Percentiles rank a stretch among this genome's conserved stretches.
Conservation (phyloP, 192 early-diverging fungal genomes). For the Coemansia guatemalensis region DNA sequence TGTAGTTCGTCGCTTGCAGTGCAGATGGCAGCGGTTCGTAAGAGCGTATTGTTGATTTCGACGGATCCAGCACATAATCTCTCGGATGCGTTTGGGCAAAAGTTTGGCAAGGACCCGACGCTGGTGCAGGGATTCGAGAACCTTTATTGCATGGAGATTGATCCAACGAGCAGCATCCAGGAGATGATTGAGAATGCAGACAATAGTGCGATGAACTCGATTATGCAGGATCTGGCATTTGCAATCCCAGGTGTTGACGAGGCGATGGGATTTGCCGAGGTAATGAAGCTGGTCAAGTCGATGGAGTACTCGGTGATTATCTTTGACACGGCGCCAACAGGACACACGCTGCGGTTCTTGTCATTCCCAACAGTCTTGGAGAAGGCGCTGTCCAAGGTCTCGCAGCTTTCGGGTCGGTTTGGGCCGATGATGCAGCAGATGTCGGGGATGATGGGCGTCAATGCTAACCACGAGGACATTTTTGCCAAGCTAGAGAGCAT, state of each 20-base stretch:
- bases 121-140: slow-evolving; percentile 94
- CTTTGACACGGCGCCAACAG: slow-evolving; percentile 99
- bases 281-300: slow-evolving; percentile 99
- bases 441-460: slow-evolving; percentile 81
- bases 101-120: slow-evolving; percentile 95
- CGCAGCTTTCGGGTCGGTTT: slow-evolving; percentile 87
- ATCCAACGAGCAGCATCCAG: slow-evolving; percentile 95
- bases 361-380: slow-evolving; percentile 97
- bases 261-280: slow-evolving; percentile 99
- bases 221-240: slow-evolving; percentile 98
- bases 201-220: slow-evolving; percentile 74
- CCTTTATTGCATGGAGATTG: slow-evolving; percentile 99
- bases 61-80: slow-evolving; percentile 99
- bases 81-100: slow-evolving; percentile 99
- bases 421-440: slow-evolving; percentile 95
- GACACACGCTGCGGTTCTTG: slow-evolving; percentile 98
- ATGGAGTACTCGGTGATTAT: slow-evolving; percentile 99
- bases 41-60: slow-evolving; percentile 95
- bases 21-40: slow-evolving; percentile 86
- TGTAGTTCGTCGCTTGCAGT: slow-evolving; percentile 90
- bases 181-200: slow-evolving; percentile 94
- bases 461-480: slow-evolving; percentile 89
- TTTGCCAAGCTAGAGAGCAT: slow-evolving; percentile 95
- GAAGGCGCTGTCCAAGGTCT: slow-evolving; percentile 96
- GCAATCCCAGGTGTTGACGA: slow-evolving; percentile 99